phyloP scores from a whole-genome alignment of 495 filamentous ascomycete genomes.

The Xylaria grammica region DNA sequence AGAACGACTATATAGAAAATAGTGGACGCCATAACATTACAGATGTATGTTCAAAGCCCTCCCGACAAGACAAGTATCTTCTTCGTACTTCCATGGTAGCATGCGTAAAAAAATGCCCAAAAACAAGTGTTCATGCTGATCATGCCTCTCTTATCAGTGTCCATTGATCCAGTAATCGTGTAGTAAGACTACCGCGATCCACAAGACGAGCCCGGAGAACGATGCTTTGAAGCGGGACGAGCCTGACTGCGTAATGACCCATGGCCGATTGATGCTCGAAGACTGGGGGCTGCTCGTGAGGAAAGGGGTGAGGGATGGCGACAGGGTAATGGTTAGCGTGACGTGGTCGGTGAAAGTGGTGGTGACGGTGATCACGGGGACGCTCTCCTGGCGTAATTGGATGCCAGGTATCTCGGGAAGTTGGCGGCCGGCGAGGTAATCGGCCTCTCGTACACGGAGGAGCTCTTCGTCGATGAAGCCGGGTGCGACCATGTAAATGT shows the following conservation, averaged over 20 bases:
- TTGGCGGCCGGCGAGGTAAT: slow-evolving; percentile 41
- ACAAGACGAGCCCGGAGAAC: slow-evolving; percentile 34
- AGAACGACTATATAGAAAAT: slow-evolving; percentile 25
- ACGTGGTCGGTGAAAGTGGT: slow-evolving; percentile 32
- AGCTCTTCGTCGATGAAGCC: slow-evolving; percentile 34
- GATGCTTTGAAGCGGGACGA: slow-evolving; percentile 23
- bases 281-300: slow-evolving; percentile 24
- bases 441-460: slow-evolving; percentile 39
- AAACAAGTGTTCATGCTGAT: slow-evolving; percentile 19
- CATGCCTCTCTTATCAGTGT: slow-evolving; percentile 28
- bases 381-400: slow-evolving; percentile 35
- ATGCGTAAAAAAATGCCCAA: slow-evolving; percentile 23
- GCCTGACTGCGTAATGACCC: slow-evolving; percentile 31
- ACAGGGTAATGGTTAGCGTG: slow-evolving; percentile 26
- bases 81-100: slow-evolving; percentile 14
- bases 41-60: slow-evolving; percentile 23
- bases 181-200: slow-evolving; percentile 31
- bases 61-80: slow-evolving; percentile 4
- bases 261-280: slow-evolving; percentile 30
- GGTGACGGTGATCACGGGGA: slow-evolving; percentile 22
- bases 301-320: slow-evolving; percentile 23
- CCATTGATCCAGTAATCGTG: slow-evolving; percentile 35
- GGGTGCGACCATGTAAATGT: slow-evolving; percentile 38
- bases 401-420: slow-evolving; percentile 32
- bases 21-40: slow-evolving; percentile 24